Conservation (phyloP, 208 protist species). For the Leishmania tarentolae region DNA sequence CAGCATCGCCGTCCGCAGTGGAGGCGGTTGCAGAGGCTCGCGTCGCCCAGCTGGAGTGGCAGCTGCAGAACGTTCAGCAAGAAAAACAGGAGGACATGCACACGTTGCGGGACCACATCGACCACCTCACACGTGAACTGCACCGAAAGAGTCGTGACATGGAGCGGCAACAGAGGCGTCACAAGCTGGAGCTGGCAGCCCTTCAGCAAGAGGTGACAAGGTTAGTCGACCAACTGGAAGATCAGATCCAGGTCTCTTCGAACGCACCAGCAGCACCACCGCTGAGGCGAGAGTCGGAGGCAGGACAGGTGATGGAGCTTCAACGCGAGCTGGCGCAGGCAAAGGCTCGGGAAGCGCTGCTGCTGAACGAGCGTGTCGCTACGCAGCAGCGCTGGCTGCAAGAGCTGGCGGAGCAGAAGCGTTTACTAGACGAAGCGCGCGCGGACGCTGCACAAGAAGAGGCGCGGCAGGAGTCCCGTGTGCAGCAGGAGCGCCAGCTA, state of each 20-base stretch:
- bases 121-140: slow-evolving; percentile 40
- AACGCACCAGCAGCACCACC: background rate
- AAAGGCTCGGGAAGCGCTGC: slow-evolving; percentile 5
- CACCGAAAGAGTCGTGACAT: slow-evolving; percentile 13
- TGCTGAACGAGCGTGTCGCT: slow-evolving; percentile 10
- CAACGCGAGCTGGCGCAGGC: slow-evolving; percentile 17
- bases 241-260: slow-evolving; percentile 14
- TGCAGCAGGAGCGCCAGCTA: slow-evolving; percentile 6
- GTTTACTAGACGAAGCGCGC: slow-evolving; percentile 14
- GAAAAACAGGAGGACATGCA: slow-evolving; percentile 36
- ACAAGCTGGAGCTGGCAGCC: slow-evolving; percentile 38
- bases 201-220: slow-evolving; percentile 50
- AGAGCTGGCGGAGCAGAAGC: slow-evolving; percentile 34
- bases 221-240: slow-evolving; percentile 44
- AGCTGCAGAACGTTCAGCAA: slow-evolving; percentile 35
- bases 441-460: slow-evolving; percentile 2
- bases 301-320: slow-evolving; percentile 3
- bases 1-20: background rate
- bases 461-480: background rate
- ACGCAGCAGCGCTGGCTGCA: slow-evolving; percentile 20
- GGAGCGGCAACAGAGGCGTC: slow-evolving; percentile 32
- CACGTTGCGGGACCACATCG: slow-evolving; percentile 43
- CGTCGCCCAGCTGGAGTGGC: slow-evolving; percentile 33
- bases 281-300: slow-evolving; percentile 3
- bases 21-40: slow-evolving; percentile 4